phyloP scores from a whole-genome alignment of 2,329 filamentous ascomycete species.

The Elsinoe batatas region DNA sequence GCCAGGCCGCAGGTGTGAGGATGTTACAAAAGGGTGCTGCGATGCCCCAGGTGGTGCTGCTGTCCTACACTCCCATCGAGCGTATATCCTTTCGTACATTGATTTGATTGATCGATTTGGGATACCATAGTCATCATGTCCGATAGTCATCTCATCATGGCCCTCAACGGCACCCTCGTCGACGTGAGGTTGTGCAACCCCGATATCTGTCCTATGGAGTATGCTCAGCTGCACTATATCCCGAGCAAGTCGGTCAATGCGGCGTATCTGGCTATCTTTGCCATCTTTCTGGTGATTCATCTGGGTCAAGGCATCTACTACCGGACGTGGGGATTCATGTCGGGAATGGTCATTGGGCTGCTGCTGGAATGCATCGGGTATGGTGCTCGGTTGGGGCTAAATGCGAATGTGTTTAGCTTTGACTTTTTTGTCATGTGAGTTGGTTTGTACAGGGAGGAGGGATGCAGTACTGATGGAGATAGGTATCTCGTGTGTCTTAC shows the following conservation, averaged over 20 bases:
- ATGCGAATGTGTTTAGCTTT: slow-evolving; percentile 42
- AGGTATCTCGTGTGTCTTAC: slow-evolving; percentile 47
- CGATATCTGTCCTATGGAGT: slow-evolving; percentile 24
- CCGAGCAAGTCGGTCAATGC: slow-evolving; percentile 43
- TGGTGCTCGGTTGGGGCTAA: slow-evolving; percentile 43
- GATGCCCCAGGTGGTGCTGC: neutral
- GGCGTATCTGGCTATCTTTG: slow-evolving; percentile 45
- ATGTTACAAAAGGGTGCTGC: neutral
- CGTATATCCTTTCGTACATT: neutral
- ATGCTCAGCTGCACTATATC: slow-evolving; percentile 42
- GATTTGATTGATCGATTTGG: no score
- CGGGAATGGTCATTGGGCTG: slow-evolving; percentile 40
- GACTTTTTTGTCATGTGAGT: slow-evolving; percentile 43
- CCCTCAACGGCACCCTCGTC: slow-evolving; percentile 9
- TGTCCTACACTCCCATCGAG: neutral
- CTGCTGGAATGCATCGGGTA: slow-evolving; percentile 48
- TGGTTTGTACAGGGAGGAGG: neutral
- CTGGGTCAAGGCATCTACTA: slow-evolving; percentile 40
- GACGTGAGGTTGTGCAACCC: slow-evolving; percentile 18
- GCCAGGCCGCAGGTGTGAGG: neutral
- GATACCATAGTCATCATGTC: slow-evolving; percentile 10
- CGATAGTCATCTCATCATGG: slow-evolving; percentile 6
- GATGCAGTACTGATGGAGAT: neutral
- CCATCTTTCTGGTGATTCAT: slow-evolving; percentile 39
- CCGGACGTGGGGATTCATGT: slow-evolving; percentile 47